These are phyloP conservation scores for Leccinum barrowsii DNA, from an alignment of 768 basidiomycete genomes.

Conservation along the genomic window DNA sequence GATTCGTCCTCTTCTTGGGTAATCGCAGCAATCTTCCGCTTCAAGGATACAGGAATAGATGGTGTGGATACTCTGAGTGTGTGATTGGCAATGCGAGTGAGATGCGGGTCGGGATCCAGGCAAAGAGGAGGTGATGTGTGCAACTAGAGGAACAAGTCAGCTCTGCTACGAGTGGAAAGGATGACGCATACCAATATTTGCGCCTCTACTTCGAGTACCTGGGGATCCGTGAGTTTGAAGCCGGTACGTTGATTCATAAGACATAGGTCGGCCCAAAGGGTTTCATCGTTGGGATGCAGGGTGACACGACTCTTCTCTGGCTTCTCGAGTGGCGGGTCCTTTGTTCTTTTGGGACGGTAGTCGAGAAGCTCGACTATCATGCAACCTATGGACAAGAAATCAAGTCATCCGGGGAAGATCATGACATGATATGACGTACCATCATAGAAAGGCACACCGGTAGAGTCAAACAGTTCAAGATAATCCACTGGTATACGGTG, in stretches of 20 bases:
- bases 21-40: conserved; percentile 67
- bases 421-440: conserved; percentile 42
- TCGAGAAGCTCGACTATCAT: conserved; percentile 84
- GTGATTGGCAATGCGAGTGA: conserved; percentile 73
- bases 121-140: conserved; percentile 75
- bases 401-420: conserved; percentile 1
- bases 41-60: conserved; percentile 67
- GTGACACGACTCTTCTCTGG: conserved; percentile 68
- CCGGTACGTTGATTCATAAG: conserved; percentile 57
- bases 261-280: conserved; percentile 77
- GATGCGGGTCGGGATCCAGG: conserved; percentile 74
- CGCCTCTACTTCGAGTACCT: conserved; percentile 72
- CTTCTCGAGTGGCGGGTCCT: conserved; percentile 55
- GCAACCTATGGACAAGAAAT: conserved; percentile 49
- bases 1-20: conserved; percentile 76
- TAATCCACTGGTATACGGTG: conserved; percentile 85
- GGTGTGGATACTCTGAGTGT: conserved; percentile 70
- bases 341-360: conserved; percentile 57
- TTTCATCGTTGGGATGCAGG: conserved; percentile 74
- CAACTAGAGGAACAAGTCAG: conserved; percentile 42
- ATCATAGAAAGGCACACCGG: conserved; percentile 77
- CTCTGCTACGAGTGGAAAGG: background rate
- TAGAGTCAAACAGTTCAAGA: conserved; percentile 72
- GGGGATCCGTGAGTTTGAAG: conserved; percentile 62
- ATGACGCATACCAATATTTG: conserved; percentile 55